Evolutionary conservation across 768 basidiomycete species (phyloP), one percentile per base, ranked within the genome.

Genomic region (Nidularia pulvinata): DNA sequence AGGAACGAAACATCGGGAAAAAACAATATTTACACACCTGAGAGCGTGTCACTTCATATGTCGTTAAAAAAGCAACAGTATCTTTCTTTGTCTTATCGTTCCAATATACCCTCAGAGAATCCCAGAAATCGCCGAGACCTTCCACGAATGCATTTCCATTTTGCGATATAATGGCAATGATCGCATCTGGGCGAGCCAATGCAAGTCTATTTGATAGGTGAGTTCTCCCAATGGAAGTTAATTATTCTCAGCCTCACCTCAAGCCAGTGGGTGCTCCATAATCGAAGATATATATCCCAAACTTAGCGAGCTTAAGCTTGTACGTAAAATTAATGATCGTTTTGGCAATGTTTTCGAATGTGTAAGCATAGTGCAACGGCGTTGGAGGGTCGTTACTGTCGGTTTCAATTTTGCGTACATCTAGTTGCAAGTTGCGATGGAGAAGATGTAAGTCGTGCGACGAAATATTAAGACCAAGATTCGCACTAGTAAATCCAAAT

Each of bases 121-220:
- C 64, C 76, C 77, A 80, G 57, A 75, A 76, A 2, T 56, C 50
- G 1, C 75, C 74, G 4, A 81, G 59, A 0, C 79, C 81, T 34
- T 75, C 79, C 3, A 62, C 66, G 59, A 74, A 81, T 0, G 76
- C 75, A 58, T 81, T 81, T 6, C 79, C 80, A 56, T 78, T 81
- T 62, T 82, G 80, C 1, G 69, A 55, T 55, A 80, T 68, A 57
- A 81, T 72, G 2, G 71, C 80, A 3, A 65, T 73, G 57, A 81
- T 68, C 19, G 67, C 66, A 7, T 69, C 60, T 0, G 79, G 79
- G 6, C 73, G 71, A 3, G 68, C 55, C 4, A 79, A 63, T 2
- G 77, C 78, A 35, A 79, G 62, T 53, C 75, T 70, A 49, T 13
- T 44, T 43, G 25, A n/a, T n/a, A n/a, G n/a, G n/a, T n/a, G n/a